Percentiles rank a stretch among this genome's conserved stretches.
phyloP scores from a whole-genome alignment of 768 basidiomycete species.

The Grammothele lineata region DNA sequence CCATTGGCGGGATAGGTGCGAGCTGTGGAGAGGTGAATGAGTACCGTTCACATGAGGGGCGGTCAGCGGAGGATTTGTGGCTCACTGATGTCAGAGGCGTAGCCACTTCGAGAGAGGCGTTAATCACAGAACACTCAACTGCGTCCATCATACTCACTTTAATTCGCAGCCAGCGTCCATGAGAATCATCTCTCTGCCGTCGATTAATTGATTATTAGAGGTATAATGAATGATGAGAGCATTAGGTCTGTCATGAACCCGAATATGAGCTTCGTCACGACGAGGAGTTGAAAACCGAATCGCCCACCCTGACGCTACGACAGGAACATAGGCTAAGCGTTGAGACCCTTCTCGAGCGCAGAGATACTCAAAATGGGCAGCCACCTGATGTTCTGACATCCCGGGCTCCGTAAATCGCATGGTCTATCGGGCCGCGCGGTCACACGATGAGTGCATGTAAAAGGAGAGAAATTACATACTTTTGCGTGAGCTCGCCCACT shows the following conservation, averaged over 20 bases:
- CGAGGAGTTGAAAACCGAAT: not conserved
- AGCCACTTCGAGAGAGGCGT: constrained; percentile 51
- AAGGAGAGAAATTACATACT: constrained; percentile 36
- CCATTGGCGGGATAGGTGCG: constrained; percentile 89
- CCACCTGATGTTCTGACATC: constrained; percentile 55
- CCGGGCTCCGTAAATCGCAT: constrained; percentile 72
- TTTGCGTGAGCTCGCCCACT: constrained; percentile 82
- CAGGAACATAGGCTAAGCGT: constrained; percentile 94
- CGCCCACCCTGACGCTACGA: constrained; percentile 81
- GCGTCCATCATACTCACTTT: constrained; percentile 49
- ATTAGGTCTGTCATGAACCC: constrained; percentile 54
- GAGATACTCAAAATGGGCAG: constrained; percentile 87
- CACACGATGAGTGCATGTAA: not conserved
- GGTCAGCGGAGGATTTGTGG: not conserved
- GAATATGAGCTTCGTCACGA: not conserved
- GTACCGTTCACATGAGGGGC: not conserved
- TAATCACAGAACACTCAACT: not conserved
- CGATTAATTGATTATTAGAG: constrained; percentile 76
- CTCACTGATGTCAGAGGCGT: constrained; percentile 90
- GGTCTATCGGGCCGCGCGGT: constrained; percentile 42
- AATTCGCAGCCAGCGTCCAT: constrained; percentile 93
- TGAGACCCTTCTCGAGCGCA: constrained; percentile 78
- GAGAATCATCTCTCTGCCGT: constrained; percentile 69
- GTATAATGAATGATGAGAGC: constrained; percentile 94
- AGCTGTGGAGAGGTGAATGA: constrained; percentile 52